A percentile compares a stretch with the other conserved stretches of the same genome.
phyloP scores from a whole-genome alignment of 352 stramenopile species.

The Pythium scleroteichum region DNA sequence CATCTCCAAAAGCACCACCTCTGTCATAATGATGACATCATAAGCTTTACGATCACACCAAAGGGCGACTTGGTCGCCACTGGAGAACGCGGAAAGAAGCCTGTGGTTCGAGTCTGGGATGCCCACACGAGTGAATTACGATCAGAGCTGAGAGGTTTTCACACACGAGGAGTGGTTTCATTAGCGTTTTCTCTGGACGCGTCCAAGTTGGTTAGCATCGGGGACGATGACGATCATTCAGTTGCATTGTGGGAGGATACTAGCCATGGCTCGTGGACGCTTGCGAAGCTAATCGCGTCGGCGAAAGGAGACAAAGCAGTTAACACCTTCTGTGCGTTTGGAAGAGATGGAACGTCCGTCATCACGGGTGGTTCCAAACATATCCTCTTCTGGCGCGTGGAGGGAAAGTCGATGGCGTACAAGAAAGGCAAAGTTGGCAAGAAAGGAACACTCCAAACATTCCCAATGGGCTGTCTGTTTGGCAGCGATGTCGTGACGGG shows the following conservation, averaged over 20 bases:
- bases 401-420: constrained; percentile 52
- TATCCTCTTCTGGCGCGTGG: constrained; percentile 64
- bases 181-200: constrained; percentile 66
- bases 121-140: constrained; percentile 68
- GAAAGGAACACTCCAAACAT: constrained; percentile 51
- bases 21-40: constrained; percentile 87
- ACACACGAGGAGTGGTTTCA: constrained; percentile 68
- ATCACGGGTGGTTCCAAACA: constrained; percentile 72
- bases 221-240: constrained; percentile 82
- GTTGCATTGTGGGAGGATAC: constrained; percentile 74
- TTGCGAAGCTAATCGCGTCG: constrained; percentile 40
- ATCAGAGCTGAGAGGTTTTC: constrained; percentile 61
- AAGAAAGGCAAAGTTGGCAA: constrained; percentile 69
- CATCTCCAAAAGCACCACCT: constrained; percentile 83
- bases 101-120: constrained; percentile 82
- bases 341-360: constrained; percentile 32
- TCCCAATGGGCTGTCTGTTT: constrained; percentile 50
- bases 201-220: constrained; percentile 64
- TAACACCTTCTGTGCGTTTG: constrained; percentile 60
- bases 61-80: constrained; percentile 81
- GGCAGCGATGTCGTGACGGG: constrained; percentile 52
- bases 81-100: constrained; percentile 80
- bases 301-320: constrained; percentile 56
- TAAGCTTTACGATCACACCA: constrained; percentile 73
- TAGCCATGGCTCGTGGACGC: constrained; percentile 70